phyloP scores from a whole-genome alignment of 441 rosid genomes.

The Geranium incanum region DNA sequence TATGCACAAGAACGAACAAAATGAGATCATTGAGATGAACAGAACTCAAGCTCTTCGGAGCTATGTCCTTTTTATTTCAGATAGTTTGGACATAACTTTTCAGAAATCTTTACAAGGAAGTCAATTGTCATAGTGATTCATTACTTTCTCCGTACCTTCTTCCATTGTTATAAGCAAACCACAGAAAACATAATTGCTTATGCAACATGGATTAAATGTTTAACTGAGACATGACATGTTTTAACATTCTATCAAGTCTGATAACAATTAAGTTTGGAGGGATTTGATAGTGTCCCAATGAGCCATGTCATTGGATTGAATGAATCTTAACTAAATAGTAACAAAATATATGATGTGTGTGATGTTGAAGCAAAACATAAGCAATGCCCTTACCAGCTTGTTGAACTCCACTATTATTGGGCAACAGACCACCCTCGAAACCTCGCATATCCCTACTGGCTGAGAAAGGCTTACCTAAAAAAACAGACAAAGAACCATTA shows the following conservation, averaged over 20 bases:
- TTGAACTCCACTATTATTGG: slow-evolving; percentile 16
- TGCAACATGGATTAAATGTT: background rate
- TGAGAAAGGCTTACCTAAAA: slow-evolving; percentile 18
- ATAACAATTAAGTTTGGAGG: background rate
- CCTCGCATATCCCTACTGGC: slow-evolving; percentile 14
- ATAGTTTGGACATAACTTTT: background rate
- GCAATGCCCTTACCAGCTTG: slow-evolving; percentile 10
- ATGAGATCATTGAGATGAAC: too few relatives aligned
- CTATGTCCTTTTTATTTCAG: background rate
- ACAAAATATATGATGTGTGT: too few relatives aligned
- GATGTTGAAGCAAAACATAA: slow-evolving; percentile 3
- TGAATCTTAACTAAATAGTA: background rate
- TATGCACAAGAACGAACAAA: background rate
- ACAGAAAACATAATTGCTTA: background rate
- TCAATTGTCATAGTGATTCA: background rate
- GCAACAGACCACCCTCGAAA: slow-evolving; percentile 8
- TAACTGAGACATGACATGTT: background rate
- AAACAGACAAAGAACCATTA: slow-evolving; percentile 3
- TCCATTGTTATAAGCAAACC: background rate
- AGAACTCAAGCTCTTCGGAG: background rate
- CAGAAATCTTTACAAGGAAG: background rate
- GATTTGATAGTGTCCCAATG: background rate
- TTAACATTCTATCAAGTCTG: background rate
- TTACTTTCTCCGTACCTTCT: background rate
- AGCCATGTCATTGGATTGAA: background rate